Evolutionary conservation across 257 asterid species (phyloP), one percentile per base, ranked within the genome.

Genomic region (Ballota nigra): DNA sequence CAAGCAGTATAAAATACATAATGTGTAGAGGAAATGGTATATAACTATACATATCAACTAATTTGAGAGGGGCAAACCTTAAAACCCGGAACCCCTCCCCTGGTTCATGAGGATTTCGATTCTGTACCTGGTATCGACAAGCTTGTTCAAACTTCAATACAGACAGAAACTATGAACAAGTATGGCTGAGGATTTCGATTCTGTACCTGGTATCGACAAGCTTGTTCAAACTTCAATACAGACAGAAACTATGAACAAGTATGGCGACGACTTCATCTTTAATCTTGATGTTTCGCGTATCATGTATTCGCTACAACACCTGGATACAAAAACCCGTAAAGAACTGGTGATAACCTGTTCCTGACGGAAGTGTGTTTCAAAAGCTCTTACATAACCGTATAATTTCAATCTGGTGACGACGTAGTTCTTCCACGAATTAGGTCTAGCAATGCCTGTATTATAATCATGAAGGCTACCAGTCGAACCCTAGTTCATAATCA

Each of bases 41-140:
- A 73, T 43, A 33, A 5, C 28, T 28, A 19, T 24, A 71, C 47
- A 59, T 58, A 34, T 5, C 4, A 19, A 68, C 33, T 24, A 45
- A 36, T 63, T 57, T 51, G 69, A 45, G 59, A 56, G 79, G 70
- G 74, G 79, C 23, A 49, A n/a, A 57, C 69, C 66, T 58, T 45
- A 53, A 69, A 75, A 75, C 72, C 67, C 52, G 77, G 72, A 19
- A 33, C 77, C 67, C 66, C 66, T 33, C 64, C 62, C 33, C 13
- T n/a, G 23, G 4, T 18, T 28, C 57, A 4, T 38, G 1, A 26
- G 34, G 34, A 26, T 3, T 31, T 31, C 34, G n/a, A n/a, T n/a
- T n/a, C n/a, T n/a, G n/a, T 31, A 31, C 34, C 34, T 31, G 34
- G 34, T 26, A n/a, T n/a, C n/a, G n/a, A n/a, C n/a, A n/a, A n/a